phyloP scores from a whole-genome alignment of 805 yeast species.

The Huiozyma sinensis region DNA sequence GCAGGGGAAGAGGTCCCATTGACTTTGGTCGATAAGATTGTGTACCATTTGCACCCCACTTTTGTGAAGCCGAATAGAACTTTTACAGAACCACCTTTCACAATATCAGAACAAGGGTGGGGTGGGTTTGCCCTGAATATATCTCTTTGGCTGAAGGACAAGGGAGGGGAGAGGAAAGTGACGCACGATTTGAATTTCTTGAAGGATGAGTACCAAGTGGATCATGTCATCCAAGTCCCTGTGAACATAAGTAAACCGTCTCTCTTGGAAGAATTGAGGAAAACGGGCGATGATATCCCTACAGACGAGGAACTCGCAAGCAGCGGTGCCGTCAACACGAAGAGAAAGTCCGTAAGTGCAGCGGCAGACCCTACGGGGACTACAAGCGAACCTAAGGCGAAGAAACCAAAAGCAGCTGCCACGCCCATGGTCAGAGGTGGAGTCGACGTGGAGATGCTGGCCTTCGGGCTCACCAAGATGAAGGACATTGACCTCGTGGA shows the following conservation, averaged over 20 bases:
- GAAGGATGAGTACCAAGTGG: conserved; percentile 64
- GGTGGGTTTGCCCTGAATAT: conserved; percentile 92
- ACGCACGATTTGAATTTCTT: conserved; percentile 84
- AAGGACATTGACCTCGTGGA: conserved; percentile 88
- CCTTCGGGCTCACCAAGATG: conserved; percentile 78
- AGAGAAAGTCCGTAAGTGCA: conserved; percentile 12
- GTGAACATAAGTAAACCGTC: conserved; percentile 48
- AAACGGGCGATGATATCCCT: conserved; percentile 48
- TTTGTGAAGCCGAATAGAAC: conserved; percentile 81
- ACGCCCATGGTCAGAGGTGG: conserved; percentile 50
- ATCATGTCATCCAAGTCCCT: conserved; percentile 70
- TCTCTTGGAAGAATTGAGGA: conserved; percentile 60
- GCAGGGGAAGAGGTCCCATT: conserved; percentile 82
- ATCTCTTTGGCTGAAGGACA: conserved; percentile 65
- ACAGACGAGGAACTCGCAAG: conserved; percentile 29
- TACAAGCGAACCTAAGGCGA: conserved; percentile 31
- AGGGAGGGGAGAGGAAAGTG: conserved; percentile 78
- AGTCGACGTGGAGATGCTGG: conserved; percentile 82
- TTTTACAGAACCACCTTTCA: conserved; percentile 74
- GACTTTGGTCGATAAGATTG: conserved; percentile 78
- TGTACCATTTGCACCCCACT: conserved; percentile 90
- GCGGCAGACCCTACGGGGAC: neutral
- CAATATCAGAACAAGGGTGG: conserved; percentile 92
- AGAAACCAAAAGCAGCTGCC: conserved; percentile 38
- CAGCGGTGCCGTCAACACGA: conserved; percentile 9